These are phyloP conservation scores for Kregervanrija pseudodelftensis DNA, from an alignment of 805 yeast species.

Conservation along the genomic window DNA sequence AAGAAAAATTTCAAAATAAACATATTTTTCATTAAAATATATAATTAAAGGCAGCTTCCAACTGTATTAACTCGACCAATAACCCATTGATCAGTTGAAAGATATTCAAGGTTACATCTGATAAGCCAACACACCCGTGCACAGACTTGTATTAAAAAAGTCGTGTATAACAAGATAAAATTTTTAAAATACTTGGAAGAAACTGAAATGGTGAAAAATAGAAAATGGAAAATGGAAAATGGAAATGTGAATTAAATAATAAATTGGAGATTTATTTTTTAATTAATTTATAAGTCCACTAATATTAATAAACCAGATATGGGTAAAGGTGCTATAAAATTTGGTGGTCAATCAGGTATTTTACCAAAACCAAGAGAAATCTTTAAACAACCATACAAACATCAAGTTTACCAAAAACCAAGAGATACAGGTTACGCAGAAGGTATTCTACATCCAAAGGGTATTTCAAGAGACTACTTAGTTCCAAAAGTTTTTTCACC, in stretches of 20 bases:
- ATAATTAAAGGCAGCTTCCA: too few relatives aligned
- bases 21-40: too few relatives aligned
- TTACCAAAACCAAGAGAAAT: slow-evolving; percentile 74
- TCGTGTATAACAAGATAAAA: too few relatives aligned
- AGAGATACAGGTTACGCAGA: slow-evolving; percentile 64
- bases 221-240: too few relatives aligned
- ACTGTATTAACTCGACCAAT: too few relatives aligned
- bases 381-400: slow-evolving; percentile 60
- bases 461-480: slow-evolving; percentile 49
- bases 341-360: slow-evolving; percentile 70
- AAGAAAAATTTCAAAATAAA: too few relatives aligned
- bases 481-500: slow-evolving; percentile 51
- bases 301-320: slow-evolving; percentile 16
- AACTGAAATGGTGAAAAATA: too few relatives aligned
- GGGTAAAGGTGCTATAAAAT: slow-evolving; percentile 44
- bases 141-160: too few relatives aligned
- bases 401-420: slow-evolving; percentile 41
- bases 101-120: too few relatives aligned
- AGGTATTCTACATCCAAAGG: slow-evolving; percentile 60
- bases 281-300: neutral
- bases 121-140: too few relatives aligned
- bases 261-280: neutral
- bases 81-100: too few relatives aligned
- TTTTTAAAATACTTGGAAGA: too few relatives aligned
- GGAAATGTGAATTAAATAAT: neutral